Evolutionary conservation across 2,329 filamentous ascomycete genomes (phyloP).

Genomic region (Arthrobotrys sphaeroides): DNA sequence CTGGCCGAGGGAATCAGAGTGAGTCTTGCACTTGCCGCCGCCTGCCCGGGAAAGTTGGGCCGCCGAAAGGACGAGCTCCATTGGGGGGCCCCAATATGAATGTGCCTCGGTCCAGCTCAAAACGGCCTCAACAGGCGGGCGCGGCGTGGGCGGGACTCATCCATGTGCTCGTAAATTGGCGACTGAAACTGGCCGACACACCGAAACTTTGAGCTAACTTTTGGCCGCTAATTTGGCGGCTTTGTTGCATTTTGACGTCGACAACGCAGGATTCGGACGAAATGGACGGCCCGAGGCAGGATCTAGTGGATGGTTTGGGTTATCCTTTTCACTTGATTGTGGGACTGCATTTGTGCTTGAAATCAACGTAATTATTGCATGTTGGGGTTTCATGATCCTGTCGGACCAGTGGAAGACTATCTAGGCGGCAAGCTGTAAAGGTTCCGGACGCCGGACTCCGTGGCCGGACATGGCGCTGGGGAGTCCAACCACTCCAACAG

Average conservation of each 20-base stretch:
- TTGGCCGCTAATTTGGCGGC: conserved; percentile 8
- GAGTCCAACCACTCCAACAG: not conserved
- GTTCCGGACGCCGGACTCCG: not conserved
- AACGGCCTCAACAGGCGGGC: conserved; percentile 9
- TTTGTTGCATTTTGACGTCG: conserved; percentile 44
- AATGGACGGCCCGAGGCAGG: conserved; percentile 8
- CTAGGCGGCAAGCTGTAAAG: not conserved
- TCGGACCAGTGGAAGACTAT: not conserved
- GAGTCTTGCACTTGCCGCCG: conserved; percentile 43
- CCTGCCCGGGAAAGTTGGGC: conserved; percentile 39
- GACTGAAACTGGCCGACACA: conserved; percentile 41
- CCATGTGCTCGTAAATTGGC: conserved; percentile 25
- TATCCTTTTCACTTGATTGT: not conserved
- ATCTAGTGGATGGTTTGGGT: not conserved
- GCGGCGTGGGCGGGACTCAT: not conserved
- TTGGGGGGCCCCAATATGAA: conserved; percentile 1
- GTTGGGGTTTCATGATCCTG: conserved; percentile 1
- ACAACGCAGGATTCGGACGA: conserved; percentile 26
- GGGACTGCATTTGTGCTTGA: not conserved
- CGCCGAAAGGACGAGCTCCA: conserved; percentile 23
- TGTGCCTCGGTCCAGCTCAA: conserved; percentile 43
- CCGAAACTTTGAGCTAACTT: not conserved
- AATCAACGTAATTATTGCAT: not conserved
- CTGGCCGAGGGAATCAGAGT: conserved; percentile 47
- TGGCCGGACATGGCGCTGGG: not conserved